These are phyloP conservation scores for Lepiota subincarnata DNA, from an alignment of 768 basidiomycete genomes.

Conservation along the genomic window DNA sequence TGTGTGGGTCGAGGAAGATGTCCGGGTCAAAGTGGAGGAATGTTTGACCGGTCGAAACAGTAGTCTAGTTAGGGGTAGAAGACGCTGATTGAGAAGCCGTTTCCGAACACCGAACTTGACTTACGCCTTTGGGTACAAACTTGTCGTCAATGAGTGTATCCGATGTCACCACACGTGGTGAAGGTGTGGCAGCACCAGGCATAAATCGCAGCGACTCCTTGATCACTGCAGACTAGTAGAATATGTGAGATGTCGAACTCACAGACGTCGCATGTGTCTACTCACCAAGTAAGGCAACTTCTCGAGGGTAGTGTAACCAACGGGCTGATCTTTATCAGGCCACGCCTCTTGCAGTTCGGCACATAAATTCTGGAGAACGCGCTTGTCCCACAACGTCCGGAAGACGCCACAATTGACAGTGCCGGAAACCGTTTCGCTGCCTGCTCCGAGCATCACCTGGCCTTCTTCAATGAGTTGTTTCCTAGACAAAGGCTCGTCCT, in stretches of 20 bases:
- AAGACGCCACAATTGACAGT: constrained; percentile 22
- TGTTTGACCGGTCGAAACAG: constrained; percentile 35
- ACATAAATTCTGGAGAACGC: constrained; percentile 17
- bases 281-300: constrained; percentile 34
- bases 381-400: constrained; percentile 21
- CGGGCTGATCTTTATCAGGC: constrained; percentile 25
- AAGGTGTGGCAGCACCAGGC: constrained; percentile 32
- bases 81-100: background rate
- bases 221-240: constrained; percentile 39
- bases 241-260: background rate
- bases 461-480: background rate
- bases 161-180: constrained; percentile 35
- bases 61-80: constrained; percentile 25
- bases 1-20: constrained; percentile 37
- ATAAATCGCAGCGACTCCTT: constrained; percentile 43
- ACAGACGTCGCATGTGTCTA: background rate
- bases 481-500: background rate
- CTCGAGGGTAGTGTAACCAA: constrained; percentile 28
- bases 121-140: constrained; percentile 34
- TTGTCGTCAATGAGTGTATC: constrained; percentile 30
- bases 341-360: constrained; percentile 28
- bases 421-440: constrained; percentile 29
- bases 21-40: constrained; percentile 35
- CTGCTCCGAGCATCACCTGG: constrained; percentile 17
- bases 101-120: constrained; percentile 6